Base-by-base conservation (phyloP, 2,329 filamentous ascomycete genomes). In the Trichophyton schoenleinii region DNA sequence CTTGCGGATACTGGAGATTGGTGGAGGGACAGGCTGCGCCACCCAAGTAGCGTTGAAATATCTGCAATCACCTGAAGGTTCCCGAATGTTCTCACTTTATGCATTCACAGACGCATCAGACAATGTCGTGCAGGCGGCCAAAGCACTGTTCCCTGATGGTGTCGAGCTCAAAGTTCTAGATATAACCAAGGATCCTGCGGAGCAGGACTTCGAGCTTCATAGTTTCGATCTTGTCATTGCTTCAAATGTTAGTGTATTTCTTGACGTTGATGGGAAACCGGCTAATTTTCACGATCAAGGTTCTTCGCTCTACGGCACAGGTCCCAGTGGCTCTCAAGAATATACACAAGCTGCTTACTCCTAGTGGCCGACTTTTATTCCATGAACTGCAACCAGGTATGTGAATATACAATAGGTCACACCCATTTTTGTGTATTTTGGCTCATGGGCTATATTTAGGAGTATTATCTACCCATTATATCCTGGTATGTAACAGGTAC, bases 141-240 rank as follows among this genome's bases (percentile, higher is more conserved):
- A 48, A 48, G 20, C 4, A 20, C 9, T 48, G 44, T 22, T 48
- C 18, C 1, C 42, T 20, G 6, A 48, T 28, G 15, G 34, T 3
- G 1, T 60, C 9, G n/a, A 34, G 3, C 67, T 60, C 59, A 57
- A 59, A 13, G 49, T 48, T 1, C 62, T 68, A 6, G 66, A 69
- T 42, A 66, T 68, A 42, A 36, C 59, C 11, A 41, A 60, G 28
- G 62, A 66, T 36, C 66, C 66, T 11, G 20, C 5, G 2, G 42
- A 53, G 25, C 67, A 68, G 59, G 66, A 66, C 8, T 67, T 67
- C 53, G 60, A 65, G 15, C 36, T 25, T 1, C 60, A 52, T 3
- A 52, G 31, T 2, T 69, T 66, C 46, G 68, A 69, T 46, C 31
- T 69, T 2, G 58, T 69, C 15, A 60, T 68, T 13, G 68, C 68